Percentiles rank a stretch among this genome's conserved stretches.
These are phyloP conservation scores for Micractinium conductrix DNA, from an alignment of 139 green algal genomes.

Conservation along the genomic window DNA sequence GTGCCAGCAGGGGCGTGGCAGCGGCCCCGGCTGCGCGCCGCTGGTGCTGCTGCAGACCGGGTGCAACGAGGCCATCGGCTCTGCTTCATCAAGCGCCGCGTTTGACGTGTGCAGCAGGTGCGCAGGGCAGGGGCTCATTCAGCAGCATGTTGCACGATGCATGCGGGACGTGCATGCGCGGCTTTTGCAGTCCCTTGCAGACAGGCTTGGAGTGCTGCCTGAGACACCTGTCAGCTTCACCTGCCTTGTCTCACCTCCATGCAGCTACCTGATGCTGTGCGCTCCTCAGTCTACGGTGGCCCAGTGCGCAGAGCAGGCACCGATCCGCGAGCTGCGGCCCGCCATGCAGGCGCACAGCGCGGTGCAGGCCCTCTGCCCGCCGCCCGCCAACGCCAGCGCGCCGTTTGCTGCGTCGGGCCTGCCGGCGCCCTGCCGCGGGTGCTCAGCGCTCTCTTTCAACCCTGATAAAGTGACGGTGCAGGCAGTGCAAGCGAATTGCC, in stretches of 20 bases:
- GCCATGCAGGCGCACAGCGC: slow-evolving; percentile 6
- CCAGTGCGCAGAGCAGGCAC: background rate
- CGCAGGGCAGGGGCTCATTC: too few species aligned
- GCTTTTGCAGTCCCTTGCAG: too few species aligned
- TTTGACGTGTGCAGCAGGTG: background rate
- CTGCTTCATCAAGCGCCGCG: too few species aligned
- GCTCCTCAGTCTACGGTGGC: background rate
- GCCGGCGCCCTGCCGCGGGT: background rate
- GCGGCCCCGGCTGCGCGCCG: background rate
- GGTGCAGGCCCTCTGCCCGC: background rate
- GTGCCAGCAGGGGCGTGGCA: slow-evolving; percentile 18
- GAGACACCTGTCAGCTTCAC: too few species aligned
- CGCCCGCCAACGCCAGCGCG: background rate
- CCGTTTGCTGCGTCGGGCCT: background rate
- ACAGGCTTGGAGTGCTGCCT: too few species aligned
- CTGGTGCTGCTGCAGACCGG: slow-evolving; percentile 29
- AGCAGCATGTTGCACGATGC: too few species aligned
- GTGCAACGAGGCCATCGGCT: slow-evolving; percentile 21
- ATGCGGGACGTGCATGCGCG: too few species aligned
- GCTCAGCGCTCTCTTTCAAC: background rate
- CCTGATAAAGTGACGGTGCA: slow-evolving; percentile 18
- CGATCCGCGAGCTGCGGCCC: background rate
- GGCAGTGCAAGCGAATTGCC: slow-evolving; percentile 16
- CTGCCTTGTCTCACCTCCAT: background rate
- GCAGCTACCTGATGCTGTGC: slow-evolving; percentile 34